phyloP scores from a whole-genome alignment of 306 rosid species.

The Carpinus fangiana region DNA sequence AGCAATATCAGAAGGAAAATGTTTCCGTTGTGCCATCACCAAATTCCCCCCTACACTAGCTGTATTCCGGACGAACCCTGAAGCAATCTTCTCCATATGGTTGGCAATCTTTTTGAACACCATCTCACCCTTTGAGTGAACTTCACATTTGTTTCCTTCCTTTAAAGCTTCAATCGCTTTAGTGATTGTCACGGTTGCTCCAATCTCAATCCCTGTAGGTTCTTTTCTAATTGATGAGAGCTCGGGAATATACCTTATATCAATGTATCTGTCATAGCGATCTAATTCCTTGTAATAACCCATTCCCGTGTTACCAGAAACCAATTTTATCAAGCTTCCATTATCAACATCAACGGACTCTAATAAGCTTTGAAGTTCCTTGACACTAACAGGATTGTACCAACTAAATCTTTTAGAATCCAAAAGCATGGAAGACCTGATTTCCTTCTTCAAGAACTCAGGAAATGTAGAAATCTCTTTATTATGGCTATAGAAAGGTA shows the following conservation, averaged over 20 bases:
- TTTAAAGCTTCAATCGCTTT: conserved; percentile 60
- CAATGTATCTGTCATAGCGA: conserved; percentile 53
- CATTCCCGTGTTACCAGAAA: conserved; percentile 74
- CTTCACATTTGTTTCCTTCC: conserved; percentile 24
- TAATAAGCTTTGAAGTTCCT: conserved; percentile 54
- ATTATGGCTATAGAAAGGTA: conserved; percentile 47
- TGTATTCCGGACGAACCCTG: conserved; percentile 63
- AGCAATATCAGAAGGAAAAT: conserved; percentile 90
- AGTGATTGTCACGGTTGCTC: conserved; percentile 68
- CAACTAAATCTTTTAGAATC: conserved; percentile 51
- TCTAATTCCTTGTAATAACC: conserved; percentile 73
- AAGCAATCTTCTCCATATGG: conserved; percentile 79
- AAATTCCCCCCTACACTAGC: conserved; percentile 89
- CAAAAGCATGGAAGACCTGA: conserved; percentile 35
- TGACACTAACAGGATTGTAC: conserved; percentile 53
- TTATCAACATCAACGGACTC: conserved; percentile 14
- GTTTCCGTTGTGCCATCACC: conserved; percentile 77
- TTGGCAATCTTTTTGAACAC: conserved; percentile 53
- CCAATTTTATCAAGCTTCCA: conserved; percentile 42
- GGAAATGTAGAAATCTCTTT: conserved; percentile 52
- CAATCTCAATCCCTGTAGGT: conserved; percentile 62
- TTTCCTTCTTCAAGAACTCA: conserved; percentile 52
- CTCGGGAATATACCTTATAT: conserved; percentile 58
- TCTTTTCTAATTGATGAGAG: conserved; percentile 54
- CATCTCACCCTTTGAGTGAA: conserved; percentile 37